phyloP scores from a whole-genome alignment of 106 monocot species.

The Dendrobium officinale region DNA sequence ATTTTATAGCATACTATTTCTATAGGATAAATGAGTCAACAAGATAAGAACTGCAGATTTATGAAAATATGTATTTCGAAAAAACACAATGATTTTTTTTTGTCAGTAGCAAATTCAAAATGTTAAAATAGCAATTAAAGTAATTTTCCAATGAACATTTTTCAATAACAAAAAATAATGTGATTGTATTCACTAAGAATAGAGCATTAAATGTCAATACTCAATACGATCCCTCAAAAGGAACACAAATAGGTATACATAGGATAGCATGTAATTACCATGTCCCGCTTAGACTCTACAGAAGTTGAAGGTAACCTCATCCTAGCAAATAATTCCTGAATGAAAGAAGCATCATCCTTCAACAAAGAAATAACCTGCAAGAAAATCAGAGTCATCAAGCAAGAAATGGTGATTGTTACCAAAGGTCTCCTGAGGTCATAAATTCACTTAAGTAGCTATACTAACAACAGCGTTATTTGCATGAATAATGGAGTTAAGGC shows the following conservation, averaged over 20 bases:
- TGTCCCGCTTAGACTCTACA: conserved; percentile 61
- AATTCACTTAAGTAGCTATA: conserved; percentile 16
- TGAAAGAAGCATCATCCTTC: conserved; percentile 88
- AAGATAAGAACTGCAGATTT: neutral
- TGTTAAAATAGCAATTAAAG: neutral
- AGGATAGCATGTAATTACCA: conserved; percentile 41
- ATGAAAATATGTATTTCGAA: neutral
- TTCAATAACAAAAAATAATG: neutral
- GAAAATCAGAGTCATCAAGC: neutral
- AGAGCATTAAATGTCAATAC: neutral
- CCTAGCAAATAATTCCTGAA: conserved; percentile 77
- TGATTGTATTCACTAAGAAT: neutral
- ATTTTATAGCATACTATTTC: neutral
- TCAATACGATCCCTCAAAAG: neutral
- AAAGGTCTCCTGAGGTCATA: neutral
- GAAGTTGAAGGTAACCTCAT: conserved; percentile 68
- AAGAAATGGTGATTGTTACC: conserved; percentile 4
- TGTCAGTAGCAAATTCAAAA: neutral
- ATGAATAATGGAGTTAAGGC: conserved; percentile 79
- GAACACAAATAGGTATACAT: neutral
- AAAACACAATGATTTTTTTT: neutral
- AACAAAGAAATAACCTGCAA: conserved; percentile 74
- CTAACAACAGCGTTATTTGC: conserved; percentile 78
- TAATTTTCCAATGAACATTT: neutral
- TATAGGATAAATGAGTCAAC: neutral